Percentiles rank a stretch among this genome's conserved stretches.
Evolutionary conservation across 108 stramenopile species (phyloP).

Genomic region (Aurantiochytrium sp.): DNA sequence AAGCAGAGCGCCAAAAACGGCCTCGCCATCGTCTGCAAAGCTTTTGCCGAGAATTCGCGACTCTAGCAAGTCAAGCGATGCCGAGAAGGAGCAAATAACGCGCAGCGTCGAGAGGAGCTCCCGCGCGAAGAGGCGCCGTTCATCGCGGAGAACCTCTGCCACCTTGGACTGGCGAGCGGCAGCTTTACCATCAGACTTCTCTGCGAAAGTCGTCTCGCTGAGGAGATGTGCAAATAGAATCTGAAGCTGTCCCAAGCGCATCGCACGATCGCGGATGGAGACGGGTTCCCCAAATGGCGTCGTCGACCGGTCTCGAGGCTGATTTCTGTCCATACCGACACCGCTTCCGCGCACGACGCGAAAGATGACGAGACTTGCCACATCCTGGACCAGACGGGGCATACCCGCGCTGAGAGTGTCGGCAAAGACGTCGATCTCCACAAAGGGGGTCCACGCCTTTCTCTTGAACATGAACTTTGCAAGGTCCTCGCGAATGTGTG

Average conservation of each 20-base stretch:
- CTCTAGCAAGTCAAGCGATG: no score
- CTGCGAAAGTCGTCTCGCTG: neutral
- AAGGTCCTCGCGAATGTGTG: neutral
- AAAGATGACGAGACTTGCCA: neutral
- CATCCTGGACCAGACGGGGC: neutral
- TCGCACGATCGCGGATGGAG: neutral
- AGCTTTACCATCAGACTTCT: neutral
- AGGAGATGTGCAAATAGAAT: neutral
- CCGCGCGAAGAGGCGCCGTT: no score
- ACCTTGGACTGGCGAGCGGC: neutral
- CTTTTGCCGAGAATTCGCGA: no score
- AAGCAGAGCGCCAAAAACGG: no score
- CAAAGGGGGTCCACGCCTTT: neutral
- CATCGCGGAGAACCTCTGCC: no score
- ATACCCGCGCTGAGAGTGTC: neutral
- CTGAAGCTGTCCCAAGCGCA: neutral
- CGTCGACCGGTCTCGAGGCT: neutral
- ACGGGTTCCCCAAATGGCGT: neutral
- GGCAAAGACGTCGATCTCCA: neutral
- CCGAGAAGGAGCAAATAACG: no score
- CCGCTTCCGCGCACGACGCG: conserved; percentile 3
- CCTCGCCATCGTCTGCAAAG: no score
- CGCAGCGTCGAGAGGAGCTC: no score
- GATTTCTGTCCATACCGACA: neutral
- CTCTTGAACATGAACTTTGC: neutral